Evolutionary conservation across 208 protist genomes (phyloP), one percentile per base, ranked within the genome.

Genomic region (Acanthamoeba polyphaga): DNA sequence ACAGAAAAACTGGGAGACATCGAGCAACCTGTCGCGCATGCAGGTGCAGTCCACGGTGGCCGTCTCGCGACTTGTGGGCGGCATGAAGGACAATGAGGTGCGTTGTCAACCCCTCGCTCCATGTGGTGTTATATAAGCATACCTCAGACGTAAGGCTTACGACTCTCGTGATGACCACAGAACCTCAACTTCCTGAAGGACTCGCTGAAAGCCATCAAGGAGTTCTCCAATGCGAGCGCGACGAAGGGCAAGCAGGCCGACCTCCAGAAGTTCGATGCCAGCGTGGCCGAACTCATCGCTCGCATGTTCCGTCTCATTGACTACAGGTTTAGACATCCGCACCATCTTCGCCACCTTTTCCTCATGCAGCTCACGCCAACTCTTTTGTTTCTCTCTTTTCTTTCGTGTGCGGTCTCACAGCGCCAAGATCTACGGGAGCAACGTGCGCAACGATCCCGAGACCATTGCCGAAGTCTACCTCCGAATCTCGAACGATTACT

Each of bases 381-480:
- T 58, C 53, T 19, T 58, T 19, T 2, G 10, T 19, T 58, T 58
- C 17, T 19, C 8, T 58, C 9, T 13, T 19, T 64, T 64, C 19
- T 7, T 12, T 24, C 58, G 17, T 19, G 17, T 58, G 19, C 22
- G 22, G 6, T 64, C 58, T 24, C 58, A 19, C 70, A 88, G 78
- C 22, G 78, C 49, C 19, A 88, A 88, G 78, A 88, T 88, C 22
- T n/a, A n/a, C 27, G 78, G 34, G 43, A 88, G 34, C 78, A 88
- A 49, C 27, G 58, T 32, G n/a, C 58, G 58, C 58, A 94, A 95
- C 38, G 96, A 97, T 62, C 96, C 95, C n/a, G 96, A 97, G 49
- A 97, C 78, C 49, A 96, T 91, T 38, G 96, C 80, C 32, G 96
- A 97, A 34, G 46, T 97, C 24, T 97, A 95, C 51, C 92, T 95